These are phyloP conservation scores for Cadophora sp. DNA, from an alignment of 2,329 filamentous ascomycete species.

Conservation along the genomic window DNA sequence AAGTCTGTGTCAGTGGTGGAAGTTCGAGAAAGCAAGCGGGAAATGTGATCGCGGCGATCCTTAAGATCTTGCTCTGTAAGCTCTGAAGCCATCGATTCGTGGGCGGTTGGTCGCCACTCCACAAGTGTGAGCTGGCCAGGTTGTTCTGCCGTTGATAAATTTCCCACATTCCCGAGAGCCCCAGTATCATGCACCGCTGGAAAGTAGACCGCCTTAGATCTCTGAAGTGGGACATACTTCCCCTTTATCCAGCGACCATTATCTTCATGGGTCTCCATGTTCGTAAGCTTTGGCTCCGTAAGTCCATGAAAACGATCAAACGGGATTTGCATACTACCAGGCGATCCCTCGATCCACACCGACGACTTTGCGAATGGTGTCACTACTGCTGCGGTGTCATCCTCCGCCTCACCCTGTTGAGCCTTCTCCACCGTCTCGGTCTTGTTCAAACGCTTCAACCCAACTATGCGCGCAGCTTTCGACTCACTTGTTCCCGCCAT, in stretches of 20 bases:
- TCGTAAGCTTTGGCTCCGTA: not conserved
- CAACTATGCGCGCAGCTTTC: constrained; percentile 5
- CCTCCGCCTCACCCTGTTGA: not conserved
- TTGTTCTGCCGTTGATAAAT: not conserved
- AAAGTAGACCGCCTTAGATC: not conserved
- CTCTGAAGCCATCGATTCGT: constrained; percentile 6
- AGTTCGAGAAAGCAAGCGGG: constrained; percentile 5
- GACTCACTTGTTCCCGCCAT: not conserved
- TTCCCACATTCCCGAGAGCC: not conserved
- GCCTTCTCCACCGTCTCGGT: not conserved
- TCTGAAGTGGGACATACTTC: not conserved
- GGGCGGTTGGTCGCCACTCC: constrained; percentile 8
- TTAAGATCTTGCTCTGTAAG: constrained; percentile 1
- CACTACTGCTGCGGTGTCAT: not conserved
- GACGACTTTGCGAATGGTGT: not conserved
- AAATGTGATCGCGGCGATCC: not conserved
- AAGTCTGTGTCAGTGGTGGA: not conserved
- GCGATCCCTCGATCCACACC: not conserved
- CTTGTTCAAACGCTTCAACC: not conserved
- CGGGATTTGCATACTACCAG: not conserved
- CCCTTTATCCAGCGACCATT: not conserved
- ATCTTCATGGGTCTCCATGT: not conserved
- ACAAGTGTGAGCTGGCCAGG: not conserved
- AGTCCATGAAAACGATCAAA: not conserved
- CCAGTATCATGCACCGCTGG: not conserved